Conservation (phyloP, 2,329 filamentous ascomycete species). For the Drechslera avenae region DNA sequence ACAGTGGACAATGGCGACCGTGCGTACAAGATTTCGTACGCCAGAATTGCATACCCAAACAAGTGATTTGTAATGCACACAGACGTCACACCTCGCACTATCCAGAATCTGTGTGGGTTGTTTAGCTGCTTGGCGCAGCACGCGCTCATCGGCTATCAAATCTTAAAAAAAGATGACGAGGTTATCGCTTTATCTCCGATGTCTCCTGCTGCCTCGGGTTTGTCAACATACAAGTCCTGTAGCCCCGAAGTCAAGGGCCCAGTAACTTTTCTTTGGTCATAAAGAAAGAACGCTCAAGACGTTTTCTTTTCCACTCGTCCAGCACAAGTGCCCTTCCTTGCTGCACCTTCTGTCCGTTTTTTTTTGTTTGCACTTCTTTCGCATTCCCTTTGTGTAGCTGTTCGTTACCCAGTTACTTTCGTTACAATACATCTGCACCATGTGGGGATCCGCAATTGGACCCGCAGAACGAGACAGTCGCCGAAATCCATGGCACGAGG, state of each 20-base stretch:
- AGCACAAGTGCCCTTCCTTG: not conserved
- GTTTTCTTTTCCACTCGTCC: not conserved
- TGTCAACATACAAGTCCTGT: constrained; percentile 9
- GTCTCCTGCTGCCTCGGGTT: constrained; percentile 15
- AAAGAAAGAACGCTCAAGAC: not conserved
- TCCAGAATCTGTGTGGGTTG: not conserved
- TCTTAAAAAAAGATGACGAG: constrained; percentile 18
- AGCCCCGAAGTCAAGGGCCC: not conserved
- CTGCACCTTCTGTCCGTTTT: not conserved
- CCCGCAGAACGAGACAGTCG: constrained; percentile 30
- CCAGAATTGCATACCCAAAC: not conserved
- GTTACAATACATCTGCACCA: constrained; percentile 11
- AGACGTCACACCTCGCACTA: constrained; percentile 3
- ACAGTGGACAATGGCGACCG: too few species aligned
- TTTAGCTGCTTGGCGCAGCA: constrained; percentile 10
- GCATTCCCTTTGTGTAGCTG: not conserved
- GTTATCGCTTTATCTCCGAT: constrained; percentile 22
- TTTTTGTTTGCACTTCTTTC: not conserved
- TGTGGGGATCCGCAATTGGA: constrained; percentile 30
- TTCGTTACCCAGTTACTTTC: constrained; percentile 1
- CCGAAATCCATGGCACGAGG: constrained; percentile 46
- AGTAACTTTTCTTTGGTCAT: not conserved
- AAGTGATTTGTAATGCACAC: not conserved
- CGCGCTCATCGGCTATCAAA: constrained; percentile 14
- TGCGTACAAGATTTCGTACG: not conserved